A percentile compares a stretch with the other conserved stretches of the same genome.
Conservation (phyloP, 2,329 filamentous ascomycete genomes). For the Colletotrichum scovillei region DNA sequence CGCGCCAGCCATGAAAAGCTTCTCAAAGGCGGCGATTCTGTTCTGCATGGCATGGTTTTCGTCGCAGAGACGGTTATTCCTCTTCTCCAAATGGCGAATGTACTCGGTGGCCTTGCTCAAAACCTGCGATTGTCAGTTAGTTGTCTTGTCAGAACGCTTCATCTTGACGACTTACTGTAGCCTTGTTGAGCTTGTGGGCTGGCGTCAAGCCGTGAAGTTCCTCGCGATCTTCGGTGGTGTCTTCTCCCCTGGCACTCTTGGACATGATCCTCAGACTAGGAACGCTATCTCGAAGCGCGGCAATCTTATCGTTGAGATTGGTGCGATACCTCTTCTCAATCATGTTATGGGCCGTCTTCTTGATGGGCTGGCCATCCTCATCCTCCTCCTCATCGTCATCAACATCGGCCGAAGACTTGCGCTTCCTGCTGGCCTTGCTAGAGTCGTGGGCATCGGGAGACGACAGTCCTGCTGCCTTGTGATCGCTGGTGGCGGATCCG, state of each 20-base stretch:
- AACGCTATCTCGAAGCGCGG: conserved; percentile 89
- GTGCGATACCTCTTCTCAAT: conserved; percentile 97
- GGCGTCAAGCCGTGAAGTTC: conserved; percentile 85
- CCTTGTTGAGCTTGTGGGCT: conserved; percentile 96
- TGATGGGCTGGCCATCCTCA: conserved; percentile 68
- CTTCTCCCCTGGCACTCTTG: conserved; percentile 75
- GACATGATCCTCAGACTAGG: conserved; percentile 89
- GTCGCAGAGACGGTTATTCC: conserved; percentile 83
- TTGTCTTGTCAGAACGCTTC: background rate
- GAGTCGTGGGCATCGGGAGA: conserved; percentile 67
- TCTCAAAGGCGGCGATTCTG: conserved; percentile 79
- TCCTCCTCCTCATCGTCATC: conserved; percentile 68
- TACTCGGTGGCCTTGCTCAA: conserved; percentile 97
- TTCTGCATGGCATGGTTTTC: conserved; percentile 85
- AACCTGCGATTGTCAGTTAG: conserved; percentile 59
- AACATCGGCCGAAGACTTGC: conserved; percentile 74
- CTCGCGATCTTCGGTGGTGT: conserved; percentile 79
- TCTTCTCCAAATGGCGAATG: conserved; percentile 91
- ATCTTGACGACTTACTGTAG: conserved; percentile 69
- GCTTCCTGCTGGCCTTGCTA: conserved; percentile 68
- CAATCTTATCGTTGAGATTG: conserved; percentile 97
- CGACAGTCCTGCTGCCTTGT: conserved; percentile 60
- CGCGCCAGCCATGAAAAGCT: conserved; percentile 82
- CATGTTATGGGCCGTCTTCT: conserved; percentile 98
- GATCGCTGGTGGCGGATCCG: conserved; percentile 62